Conservation (phyloP, 1,284 basidiomycete genomes). For the Trichosporon ovoides region DNA sequence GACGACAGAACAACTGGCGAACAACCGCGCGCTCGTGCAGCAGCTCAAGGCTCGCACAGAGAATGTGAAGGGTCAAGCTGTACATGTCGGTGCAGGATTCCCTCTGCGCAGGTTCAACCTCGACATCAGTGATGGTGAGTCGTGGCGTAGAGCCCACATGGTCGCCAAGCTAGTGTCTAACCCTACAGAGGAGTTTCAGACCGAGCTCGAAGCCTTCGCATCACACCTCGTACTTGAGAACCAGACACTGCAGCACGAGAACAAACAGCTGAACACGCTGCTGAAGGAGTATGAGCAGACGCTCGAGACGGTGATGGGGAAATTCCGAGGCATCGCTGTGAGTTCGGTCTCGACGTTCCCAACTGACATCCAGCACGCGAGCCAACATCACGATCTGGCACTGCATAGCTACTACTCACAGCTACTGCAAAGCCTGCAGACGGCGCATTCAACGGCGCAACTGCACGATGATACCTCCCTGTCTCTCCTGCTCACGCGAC, state of each 20-base stretch:
- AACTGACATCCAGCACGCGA: conserved; percentile 61
- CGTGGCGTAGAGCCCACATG: no score
- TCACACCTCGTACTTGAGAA: conserved; percentile 91
- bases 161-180: not conserved
- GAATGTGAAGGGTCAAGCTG: conserved; percentile 78
- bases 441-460: conserved; percentile 59
- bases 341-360: conserved; percentile 46
- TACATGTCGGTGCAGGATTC: conserved; percentile 70
- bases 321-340: conserved; percentile 88
- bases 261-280: conserved; percentile 80
- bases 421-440: conserved; percentile 69
- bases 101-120: conserved; percentile 82
- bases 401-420: conserved; percentile 87
- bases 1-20: conserved; percentile 69
- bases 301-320: conserved; percentile 92
- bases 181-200: conserved; percentile 78
- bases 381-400: conserved; percentile 84
- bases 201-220: conserved; percentile 83
- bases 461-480: conserved; percentile 58
- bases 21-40: conserved; percentile 72
- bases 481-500: conserved; percentile 65
- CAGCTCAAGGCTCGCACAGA: conserved; percentile 68
- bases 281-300: conserved; percentile 93
- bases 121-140: conserved; percentile 79
- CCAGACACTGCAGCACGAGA: conserved; percentile 83